Conservation (phyloP, 192 early-diverging fungal genomes). For the Pecoramyces ruminantium region DNA sequence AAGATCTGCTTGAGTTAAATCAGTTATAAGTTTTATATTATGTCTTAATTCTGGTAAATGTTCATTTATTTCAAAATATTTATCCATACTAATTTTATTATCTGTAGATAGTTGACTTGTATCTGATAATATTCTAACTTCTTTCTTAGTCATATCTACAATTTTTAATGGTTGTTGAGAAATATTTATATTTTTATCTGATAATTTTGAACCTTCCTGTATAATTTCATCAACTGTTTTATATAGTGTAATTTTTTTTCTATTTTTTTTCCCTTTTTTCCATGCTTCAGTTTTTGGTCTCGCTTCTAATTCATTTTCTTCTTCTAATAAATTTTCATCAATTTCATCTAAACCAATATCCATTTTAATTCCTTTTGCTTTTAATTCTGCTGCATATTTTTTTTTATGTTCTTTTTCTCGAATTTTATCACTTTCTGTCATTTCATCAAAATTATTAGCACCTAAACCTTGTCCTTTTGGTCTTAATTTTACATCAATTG, state of each 20-base stretch:
- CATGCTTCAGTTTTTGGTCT: slow-evolving; percentile 13
- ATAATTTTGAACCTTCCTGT: slow-evolving; percentile 19
- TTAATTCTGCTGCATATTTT: slow-evolving; percentile 7
- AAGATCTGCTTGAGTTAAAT: slow-evolving; percentile 50
- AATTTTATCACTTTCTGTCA: slow-evolving; percentile 41
- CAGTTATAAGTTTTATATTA: slow-evolving; percentile 55
- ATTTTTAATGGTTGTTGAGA: slow-evolving; percentile 41
- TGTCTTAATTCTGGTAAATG: slow-evolving; percentile 60
- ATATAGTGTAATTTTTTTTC: slow-evolving; percentile 30
- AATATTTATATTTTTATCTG: slow-evolving; percentile 3
- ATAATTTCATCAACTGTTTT: slow-evolving; percentile 64
- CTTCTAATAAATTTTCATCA: not conserved
- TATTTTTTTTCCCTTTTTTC: slow-evolving; percentile 27
- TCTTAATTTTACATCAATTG: slow-evolving; percentile 73
- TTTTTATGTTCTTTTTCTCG: slow-evolving; percentile 14
- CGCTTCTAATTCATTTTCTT: not conserved
- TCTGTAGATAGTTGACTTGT: slow-evolving; percentile 17
- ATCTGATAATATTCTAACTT: slow-evolving; percentile 18
- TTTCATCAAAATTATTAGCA: slow-evolving; percentile 61
- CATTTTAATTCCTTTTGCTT: slow-evolving; percentile 2
- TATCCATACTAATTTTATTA: slow-evolving; percentile 25
- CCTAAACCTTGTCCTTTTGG: slow-evolving; percentile 69
- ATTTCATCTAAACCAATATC: not conserved
- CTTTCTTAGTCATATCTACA: slow-evolving; percentile 67
- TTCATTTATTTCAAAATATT: slow-evolving; percentile 21